Base-by-base conservation (phyloP, 148 eudicot species). In the Pharnaceum exiguum region DNA sequence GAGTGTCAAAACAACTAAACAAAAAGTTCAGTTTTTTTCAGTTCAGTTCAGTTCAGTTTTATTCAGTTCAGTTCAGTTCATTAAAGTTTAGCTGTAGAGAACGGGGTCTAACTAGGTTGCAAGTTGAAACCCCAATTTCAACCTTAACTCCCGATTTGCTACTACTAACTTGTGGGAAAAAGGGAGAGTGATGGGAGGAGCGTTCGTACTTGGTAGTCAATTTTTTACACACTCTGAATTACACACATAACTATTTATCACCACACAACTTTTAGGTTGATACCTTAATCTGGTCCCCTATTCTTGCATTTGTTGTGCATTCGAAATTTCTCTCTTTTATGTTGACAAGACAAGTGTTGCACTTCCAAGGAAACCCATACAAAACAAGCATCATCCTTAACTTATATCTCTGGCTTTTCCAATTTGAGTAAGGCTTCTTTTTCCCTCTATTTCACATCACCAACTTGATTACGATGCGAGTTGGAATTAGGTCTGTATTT, bases 301-400 rank as follows among this genome's bases (percentile, higher is more conserved):
- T 24, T 21, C 6, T 25, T 32, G n/a, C n/a, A n/a, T n/a, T n/a
- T n/a, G n/a, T n/a, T n/a, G n/a, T 48, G 68, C 68, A 70, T 55
- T 8, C 35, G 30, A 30, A 45, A 33, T 29, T 54, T 70, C 53
- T 63, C 45, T 48, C 47, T 59, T 58, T 32, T 53, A 59, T 7
- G 62, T 68, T 71, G 75, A 67, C 80, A 68, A 67, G 72, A 71
- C 68, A 71, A 60, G 58, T 52, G 58, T 56, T 62, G 60, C 49
- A 67, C 49, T 76, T 71, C 45, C 56, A 58, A 67, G 56, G 65
- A 64, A 55, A 68, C 57, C 37, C 67, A 67, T 59, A 71, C 49
- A 65, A 59, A 71, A 76, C 73, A 68, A 63, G 73, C 46, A 68
- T 61, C 64, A 49, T 35, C 57, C 63, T 50, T 51, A 51, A 38